Base-by-base conservation (phyloP, 495 filamentous ascomycete species). In the Aspergillus egyptiacus region DNA sequence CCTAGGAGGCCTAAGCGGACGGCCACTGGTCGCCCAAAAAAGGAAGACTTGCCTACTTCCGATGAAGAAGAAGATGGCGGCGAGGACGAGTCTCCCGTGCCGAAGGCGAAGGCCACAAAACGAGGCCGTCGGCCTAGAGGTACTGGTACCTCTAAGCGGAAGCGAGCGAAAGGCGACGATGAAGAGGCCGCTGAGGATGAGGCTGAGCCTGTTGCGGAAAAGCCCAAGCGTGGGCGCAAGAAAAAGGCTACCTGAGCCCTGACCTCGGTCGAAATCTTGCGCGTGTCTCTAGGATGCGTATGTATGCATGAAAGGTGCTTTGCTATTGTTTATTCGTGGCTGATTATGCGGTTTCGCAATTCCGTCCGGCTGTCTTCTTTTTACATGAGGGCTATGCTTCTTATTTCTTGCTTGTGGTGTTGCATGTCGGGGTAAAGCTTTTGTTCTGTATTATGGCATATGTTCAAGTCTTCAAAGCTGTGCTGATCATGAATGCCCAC, bases 211-310 rank as follows among this genome's bases (percentile, higher is more conserved):
- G 28, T 14, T 18, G 42, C 25, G 11, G 42, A 46, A 20, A 34
- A 63, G 52, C 60, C 64, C 7, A 68, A 64, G 58, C 58, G 63
- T 28, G 60, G 60, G 10, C 58, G 62, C 15, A 64, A 57, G 60
- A 65, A 62, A 55, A 61, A 56, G 54, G 7, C 52, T 38, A 37
- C 58, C 32, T 54, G 31, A 46, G 28, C n/a, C 13, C 22, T 5
- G 2, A 24, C 11, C 20, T 5, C 10, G 2, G 2, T 11, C 5
- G 20, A 25, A 1, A 18, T 18, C 17, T 42, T 50, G 40, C 14
- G 34, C 28, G 5, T 32, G 15, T 45, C 7, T 37, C 33, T 34
- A 24, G 18, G 32, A 14, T 45, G 25, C 25, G 14, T 40, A 10
- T 47, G 18, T 36, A n/a, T 25, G 4, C 20, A 25, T 28, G 20